phyloP scores from a whole-genome alignment of 2,329 filamentous ascomycete genomes.

The Botrytis paeoniae region DNA sequence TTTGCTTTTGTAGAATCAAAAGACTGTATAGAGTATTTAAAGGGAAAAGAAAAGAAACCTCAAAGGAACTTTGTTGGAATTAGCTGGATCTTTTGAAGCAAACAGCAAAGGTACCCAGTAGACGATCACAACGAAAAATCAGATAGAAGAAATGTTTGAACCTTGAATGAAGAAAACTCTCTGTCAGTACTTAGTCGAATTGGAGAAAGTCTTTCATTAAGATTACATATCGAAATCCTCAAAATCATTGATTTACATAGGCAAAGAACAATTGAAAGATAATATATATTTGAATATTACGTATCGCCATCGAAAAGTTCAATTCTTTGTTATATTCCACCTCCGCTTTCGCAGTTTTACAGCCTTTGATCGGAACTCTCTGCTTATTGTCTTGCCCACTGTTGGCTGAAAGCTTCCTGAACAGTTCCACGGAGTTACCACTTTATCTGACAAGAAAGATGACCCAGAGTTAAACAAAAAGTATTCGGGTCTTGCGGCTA shows the following conservation, averaged over 20 bases:
- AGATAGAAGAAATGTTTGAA: not conserved
- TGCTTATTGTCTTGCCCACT: not conserved
- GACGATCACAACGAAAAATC: not conserved
- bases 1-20: not conserved
- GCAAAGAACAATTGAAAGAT: not conserved
- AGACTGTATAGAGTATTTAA: not conserved
- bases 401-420: not conserved
- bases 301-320: not conserved
- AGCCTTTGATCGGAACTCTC: not conserved
- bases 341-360: constrained; percentile 7
- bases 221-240: not conserved
- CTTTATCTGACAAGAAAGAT: not conserved
- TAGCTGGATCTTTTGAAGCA: not conserved
- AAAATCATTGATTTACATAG: not conserved
- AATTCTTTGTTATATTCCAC: not conserved
- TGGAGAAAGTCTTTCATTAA: not conserved
- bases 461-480: not conserved
- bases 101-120: not conserved
- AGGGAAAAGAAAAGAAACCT: no score
- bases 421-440: not conserved
- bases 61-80: not conserved
- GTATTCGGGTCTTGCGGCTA: not conserved
- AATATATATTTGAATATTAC: not conserved
- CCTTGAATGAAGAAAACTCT: not conserved
- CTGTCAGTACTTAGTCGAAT: not conserved